Base-by-base conservation (phyloP, 176 grass and related monocot genomes). In the Poa annua region DNA sequence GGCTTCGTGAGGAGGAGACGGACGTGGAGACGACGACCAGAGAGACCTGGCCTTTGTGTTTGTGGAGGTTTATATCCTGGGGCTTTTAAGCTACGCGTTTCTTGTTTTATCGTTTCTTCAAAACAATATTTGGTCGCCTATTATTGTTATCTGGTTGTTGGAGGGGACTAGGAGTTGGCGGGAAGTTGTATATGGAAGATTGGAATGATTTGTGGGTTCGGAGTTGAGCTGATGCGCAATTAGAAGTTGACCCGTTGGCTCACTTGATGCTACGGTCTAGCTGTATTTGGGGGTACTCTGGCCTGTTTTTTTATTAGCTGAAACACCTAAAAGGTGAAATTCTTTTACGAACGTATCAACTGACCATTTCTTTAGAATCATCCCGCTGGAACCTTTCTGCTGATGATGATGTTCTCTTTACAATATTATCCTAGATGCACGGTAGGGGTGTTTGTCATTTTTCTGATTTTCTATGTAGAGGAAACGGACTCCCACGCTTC, bases 181-280 rank as follows among this genome's bases (percentile, higher is more conserved):
- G 47, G 73, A 74, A 85, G 66, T 90, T 90, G 79, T 78, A 57
- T 48, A 38, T 19, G 65, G 15, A 78, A 76, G 66, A 10, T 81
- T 21, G 64, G 66, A 65, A 64, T 29, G 73, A 6, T 81, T 62
- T 77, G 52, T 71, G 41, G 53, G 77, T 70, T 85, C 41, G 62
- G 78, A 77, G 52, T 47, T 47, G 82, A 77, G 70, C 3, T 80
- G 59, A 65, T 66, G 44, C 22, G 50, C 53, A 19, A 56, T 85
- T 82, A 71, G 64, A 71, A 77, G 83, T 85, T 89, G 88, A 89
- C 72, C 53, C 25, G 22, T 65, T n/a, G 22, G 78, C 35, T 82
- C 15, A 38, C 34, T 64, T 82, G 83, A 85, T 73, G 64, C 19
- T 48, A 56, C 45, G 34, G 13, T 35, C 51, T 22, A 54, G 42